Evolutionary conservation across 495 filamentous ascomycete species (phyloP).

Genomic region (Aspergillus conjunctus): DNA sequence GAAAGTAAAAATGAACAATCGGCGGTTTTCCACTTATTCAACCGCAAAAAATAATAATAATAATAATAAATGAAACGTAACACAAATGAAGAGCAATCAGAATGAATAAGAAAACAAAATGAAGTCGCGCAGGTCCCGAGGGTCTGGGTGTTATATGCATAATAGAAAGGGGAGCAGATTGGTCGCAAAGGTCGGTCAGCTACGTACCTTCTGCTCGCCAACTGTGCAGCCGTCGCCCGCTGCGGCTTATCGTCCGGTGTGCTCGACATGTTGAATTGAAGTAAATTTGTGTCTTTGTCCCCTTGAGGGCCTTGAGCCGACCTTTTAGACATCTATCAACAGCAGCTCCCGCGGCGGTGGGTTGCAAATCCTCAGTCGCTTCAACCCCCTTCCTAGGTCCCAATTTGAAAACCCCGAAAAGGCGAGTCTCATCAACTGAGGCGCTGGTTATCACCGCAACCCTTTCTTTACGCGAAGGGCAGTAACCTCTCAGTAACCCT

Average conservation of each 20-base stretch:
- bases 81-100: not conserved
- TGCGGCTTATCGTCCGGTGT: constrained; percentile 51
- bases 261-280: constrained; percentile 41
- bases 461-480: not conserved
- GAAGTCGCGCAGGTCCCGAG: not conserved
- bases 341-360: constrained; percentile 8
- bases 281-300: constrained; percentile 32
- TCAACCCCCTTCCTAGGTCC: constrained; percentile 22
- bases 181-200: constrained; percentile 28
- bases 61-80: constrained; percentile 2
- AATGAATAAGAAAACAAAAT: constrained; percentile 16
- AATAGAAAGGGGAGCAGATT: constrained; percentile 10
- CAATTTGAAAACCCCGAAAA: constrained; percentile 9
- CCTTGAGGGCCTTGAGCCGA: constrained; percentile 40
- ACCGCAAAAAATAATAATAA: constrained; percentile 5
- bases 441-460: constrained; percentile 1
- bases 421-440: constrained; percentile 21
- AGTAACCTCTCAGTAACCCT: not conserved
- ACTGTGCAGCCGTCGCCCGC: constrained; percentile 53
- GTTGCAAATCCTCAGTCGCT: constrained; percentile 6
- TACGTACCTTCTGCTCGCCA: constrained; percentile 57
- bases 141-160: constrained; percentile 4
- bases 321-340: constrained; percentile 43
- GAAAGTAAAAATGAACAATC: too few relatives aligned
- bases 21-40: too few relatives aligned